phyloP scores from a whole-genome alignment of 768 basidiomycete species.

The Leccinum ochraceum region DNA sequence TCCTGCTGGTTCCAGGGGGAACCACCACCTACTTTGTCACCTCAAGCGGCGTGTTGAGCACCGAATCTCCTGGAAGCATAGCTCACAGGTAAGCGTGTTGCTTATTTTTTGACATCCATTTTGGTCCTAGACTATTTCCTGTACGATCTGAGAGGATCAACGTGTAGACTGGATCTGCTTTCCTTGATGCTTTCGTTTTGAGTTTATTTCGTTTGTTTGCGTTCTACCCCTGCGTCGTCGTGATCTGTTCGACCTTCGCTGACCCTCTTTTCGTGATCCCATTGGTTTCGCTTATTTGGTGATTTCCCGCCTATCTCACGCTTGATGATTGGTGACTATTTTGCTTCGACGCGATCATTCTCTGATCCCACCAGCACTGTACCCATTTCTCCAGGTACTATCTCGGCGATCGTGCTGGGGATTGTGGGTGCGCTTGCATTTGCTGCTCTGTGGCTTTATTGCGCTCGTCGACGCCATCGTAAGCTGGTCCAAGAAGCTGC shows the following conservation, averaged over 20 bases:
- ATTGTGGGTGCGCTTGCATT: constrained; percentile 29
- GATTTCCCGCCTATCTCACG: constrained; percentile 2
- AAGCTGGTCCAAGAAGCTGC: constrained; percentile 22
- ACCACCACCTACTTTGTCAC: constrained; percentile 22
- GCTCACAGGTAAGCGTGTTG: constrained; percentile 18
- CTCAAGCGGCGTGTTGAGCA: constrained; percentile 28
- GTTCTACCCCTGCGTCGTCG: constrained; percentile 23
- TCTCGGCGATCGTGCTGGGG: constrained; percentile 28
- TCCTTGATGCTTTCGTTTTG: not conserved
- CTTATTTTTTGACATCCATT: not conserved
- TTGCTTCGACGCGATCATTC: constrained; percentile 6
- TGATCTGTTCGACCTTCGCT: constrained; percentile 16
- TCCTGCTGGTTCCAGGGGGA: constrained; percentile 13
- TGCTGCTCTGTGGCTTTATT: constrained; percentile 32
- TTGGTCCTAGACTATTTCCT: constrained; percentile 3
- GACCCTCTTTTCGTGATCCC: constrained; percentile 21
- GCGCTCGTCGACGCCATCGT: constrained; percentile 34
- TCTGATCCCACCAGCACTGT: constrained; percentile 9
- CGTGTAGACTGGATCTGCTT: constrained; percentile 9
- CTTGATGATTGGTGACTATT: constrained; percentile 4
- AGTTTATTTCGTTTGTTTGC: constrained; percentile 8
- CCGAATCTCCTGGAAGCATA: constrained; percentile 6
- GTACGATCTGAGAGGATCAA: constrained; percentile 13
- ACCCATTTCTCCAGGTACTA: constrained; percentile 25
- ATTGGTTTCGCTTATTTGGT: constrained; percentile 14